Evolutionary conservation across 2,329 filamentous ascomycete species (phyloP).

Genomic region (Alternaria gansuensis): DNA sequence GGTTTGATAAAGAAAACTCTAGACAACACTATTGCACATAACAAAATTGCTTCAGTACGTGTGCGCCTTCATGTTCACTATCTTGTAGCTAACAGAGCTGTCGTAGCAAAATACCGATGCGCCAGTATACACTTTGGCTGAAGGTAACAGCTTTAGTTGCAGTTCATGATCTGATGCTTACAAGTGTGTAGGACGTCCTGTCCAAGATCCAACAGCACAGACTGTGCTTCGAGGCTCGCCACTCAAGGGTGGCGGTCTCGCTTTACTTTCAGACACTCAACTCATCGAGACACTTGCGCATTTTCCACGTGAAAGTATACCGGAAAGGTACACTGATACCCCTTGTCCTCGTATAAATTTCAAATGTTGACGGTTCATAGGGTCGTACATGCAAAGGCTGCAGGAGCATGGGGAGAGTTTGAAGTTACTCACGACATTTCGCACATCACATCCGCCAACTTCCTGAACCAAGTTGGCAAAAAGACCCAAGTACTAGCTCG

Average conservation of each 20-base stretch:
- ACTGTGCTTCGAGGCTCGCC: not conserved
- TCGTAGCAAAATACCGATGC: not conserved
- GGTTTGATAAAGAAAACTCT: too few relatives aligned
- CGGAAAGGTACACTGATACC: conserved; percentile 57
- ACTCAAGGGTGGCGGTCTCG: conserved; percentile 52
- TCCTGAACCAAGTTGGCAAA: conserved; percentile 64
- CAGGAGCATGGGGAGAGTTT: conserved; percentile 67
- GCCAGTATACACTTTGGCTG: not conserved
- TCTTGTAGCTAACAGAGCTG: not conserved
- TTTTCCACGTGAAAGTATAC: conserved; percentile 69
- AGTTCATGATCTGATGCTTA: not conserved
- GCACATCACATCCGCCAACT: conserved; percentile 64
- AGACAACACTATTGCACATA: too few relatives aligned
- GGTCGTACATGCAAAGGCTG: conserved; percentile 68
- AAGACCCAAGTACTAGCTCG: conserved; percentile 61
- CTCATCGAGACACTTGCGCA: conserved; percentile 69
- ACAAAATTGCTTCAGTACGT: too few relatives aligned
- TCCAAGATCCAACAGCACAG: not conserved
- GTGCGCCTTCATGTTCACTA: not conserved
- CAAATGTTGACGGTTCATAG: conserved; percentile 17
- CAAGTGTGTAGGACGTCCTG: not conserved
- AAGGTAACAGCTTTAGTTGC: not conserved
- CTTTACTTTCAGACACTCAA: conserved; percentile 65
- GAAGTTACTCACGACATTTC: conserved; percentile 68
- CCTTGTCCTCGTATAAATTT: conserved; percentile 8